A percentile compares a stretch with the other conserved stretches of the same genome.
Conservation (phyloP, 345 rosid species). For the Capsella bursapastoris region DNA sequence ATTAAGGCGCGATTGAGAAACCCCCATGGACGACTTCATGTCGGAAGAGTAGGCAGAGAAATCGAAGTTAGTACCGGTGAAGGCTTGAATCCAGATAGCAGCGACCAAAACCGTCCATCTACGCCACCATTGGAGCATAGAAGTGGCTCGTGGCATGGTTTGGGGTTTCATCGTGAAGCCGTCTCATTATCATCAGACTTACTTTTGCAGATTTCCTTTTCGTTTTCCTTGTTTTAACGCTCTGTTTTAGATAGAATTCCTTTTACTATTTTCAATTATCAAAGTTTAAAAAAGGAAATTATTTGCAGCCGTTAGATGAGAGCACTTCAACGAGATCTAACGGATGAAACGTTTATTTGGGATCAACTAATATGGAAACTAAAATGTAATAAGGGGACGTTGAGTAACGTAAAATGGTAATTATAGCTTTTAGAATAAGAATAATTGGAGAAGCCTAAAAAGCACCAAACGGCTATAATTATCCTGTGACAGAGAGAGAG, state of each 20-base stretch:
- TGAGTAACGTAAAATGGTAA: too few relatives aligned
- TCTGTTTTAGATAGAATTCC: background rate
- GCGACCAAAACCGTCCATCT: conserved; percentile 76
- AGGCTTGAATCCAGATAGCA: conserved; percentile 79
- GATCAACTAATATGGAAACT: too few relatives aligned
- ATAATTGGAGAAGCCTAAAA: too few relatives aligned
- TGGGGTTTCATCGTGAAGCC: conserved; percentile 29
- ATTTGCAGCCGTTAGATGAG: conserved; percentile 1
- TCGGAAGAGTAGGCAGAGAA: conserved; percentile 74
- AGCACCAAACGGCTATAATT: too few relatives aligned
- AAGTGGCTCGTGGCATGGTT: background rate
- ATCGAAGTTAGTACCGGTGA: conserved; percentile 81
- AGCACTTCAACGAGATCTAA: conserved; percentile 6
- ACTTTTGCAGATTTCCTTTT: background rate
- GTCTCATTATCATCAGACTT: conserved; percentile 8
- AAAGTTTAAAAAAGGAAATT: too few relatives aligned
- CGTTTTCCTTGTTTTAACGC: conserved; percentile 19
- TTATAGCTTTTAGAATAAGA: too few relatives aligned
- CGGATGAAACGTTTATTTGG: background rate
- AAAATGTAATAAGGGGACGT: too few relatives aligned
- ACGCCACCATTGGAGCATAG: conserved; percentile 44
- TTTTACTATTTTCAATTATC: conserved; percentile 22
- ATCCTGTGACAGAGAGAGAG: too few relatives aligned
- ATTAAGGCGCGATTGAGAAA: conserved; percentile 71
- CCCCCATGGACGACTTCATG: conserved; percentile 64